A percentile compares a stretch with the other conserved stretches of the same genome.
Evolutionary conservation across 1,139 yeast species (phyloP).

Genomic region (Zygosaccharomyces sapae): DNA sequence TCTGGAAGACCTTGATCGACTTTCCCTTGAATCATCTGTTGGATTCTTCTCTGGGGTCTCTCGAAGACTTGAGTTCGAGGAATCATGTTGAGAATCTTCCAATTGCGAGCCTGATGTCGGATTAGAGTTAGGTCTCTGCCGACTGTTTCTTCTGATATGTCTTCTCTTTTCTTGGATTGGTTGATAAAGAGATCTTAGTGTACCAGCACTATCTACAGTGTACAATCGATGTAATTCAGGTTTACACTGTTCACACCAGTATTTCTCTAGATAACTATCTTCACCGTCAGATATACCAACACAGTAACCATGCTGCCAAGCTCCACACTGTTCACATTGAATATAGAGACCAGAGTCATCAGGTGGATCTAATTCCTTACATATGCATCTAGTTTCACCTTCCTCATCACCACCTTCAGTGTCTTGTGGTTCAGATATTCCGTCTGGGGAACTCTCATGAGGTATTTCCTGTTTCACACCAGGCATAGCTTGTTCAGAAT

Average conservation of each 20-base stretch:
- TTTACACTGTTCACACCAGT: constrained; percentile 85
- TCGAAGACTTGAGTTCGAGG: constrained; percentile 13
- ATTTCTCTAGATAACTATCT: constrained; percentile 66
- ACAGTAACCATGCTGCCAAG: constrained; percentile 97
- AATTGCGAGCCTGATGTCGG: background rate
- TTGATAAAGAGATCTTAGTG: constrained; percentile 39
- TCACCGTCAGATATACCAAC: constrained; percentile 65
- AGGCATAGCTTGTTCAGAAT: background rate
- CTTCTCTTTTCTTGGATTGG: constrained; percentile 38
- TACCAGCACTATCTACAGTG: constrained; percentile 42
- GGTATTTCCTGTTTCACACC: background rate
- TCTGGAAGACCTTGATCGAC: constrained; percentile 6
- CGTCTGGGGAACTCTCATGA: background rate
- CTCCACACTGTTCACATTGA: constrained; percentile 85
- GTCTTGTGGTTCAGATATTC: constrained; percentile 4
- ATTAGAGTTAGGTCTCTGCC: constrained; percentile 5
- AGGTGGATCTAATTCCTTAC: constrained; percentile 58
- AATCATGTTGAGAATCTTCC: background rate
- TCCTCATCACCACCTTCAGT: constrained; percentile 47
- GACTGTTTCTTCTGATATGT: constrained; percentile 16
- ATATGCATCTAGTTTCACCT: constrained; percentile 84
- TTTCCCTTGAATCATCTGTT: background rate
- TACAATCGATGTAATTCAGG: constrained; percentile 70
- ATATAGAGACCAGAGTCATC: constrained; percentile 63
- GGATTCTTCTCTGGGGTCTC: constrained; percentile 16